phyloP scores from a whole-genome alignment of 805 yeast genomes.

The Cyberlindnera petersonii region DNA sequence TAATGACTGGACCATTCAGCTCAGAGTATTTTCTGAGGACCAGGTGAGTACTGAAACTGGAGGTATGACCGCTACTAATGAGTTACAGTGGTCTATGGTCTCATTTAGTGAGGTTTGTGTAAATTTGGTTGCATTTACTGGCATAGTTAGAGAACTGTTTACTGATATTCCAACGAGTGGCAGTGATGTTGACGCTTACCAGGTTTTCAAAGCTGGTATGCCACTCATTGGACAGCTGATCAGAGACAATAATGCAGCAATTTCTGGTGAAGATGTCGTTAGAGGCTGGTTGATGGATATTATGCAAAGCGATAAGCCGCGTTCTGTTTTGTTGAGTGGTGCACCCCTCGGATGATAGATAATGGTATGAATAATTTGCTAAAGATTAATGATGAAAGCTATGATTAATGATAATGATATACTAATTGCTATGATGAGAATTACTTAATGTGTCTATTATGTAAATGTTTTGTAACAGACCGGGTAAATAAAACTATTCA shows the following conservation, averaged over 20 bases:
- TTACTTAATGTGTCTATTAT: no score
- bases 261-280: conserved; percentile 1
- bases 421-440: no score
- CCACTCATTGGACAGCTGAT: background rate
- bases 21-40: background rate
- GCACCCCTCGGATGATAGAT: conserved; percentile 2
- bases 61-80: background rate
- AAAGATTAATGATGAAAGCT: no score
- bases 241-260: background rate
- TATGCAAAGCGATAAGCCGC: background rate
- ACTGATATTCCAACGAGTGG: background rate
- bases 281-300: conserved; percentile 2
- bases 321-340: background rate
- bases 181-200: background rate
- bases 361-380: no score
- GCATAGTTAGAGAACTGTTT: background rate
- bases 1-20: conserved; percentile 1
- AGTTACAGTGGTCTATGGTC: background rate
- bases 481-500: no score
- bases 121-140: background rate
- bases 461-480: no score
- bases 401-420: no score
- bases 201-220: background rate
- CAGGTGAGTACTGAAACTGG: background rate
- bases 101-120: background rate